Evolutionary conservation across 106 monocot genomes (phyloP), one percentile per base, ranked within the genome.

Genomic region (Acanthochlamys bracteata): DNA sequence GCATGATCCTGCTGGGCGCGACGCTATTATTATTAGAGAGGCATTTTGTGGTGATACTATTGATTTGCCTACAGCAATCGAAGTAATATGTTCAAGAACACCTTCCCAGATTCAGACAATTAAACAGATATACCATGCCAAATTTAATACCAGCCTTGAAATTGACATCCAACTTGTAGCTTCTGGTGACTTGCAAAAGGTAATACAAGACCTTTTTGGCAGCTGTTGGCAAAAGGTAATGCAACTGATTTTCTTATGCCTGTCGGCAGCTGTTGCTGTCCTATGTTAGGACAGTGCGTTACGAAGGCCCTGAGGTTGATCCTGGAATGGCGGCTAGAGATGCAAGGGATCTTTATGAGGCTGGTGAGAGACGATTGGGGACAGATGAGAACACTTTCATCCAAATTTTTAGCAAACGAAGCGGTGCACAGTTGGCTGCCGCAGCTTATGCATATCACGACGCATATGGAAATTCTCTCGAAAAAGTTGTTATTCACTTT

Each of bases 21-120:
- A 93, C 75, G 88, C 93, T 22, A 80, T 75, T 17, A 63, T 88
- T 66, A 57, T 93, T 42, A 69, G 69, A 69, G 56, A 85, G 26
- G 84, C 88, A 25, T 67, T 93, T 23, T 61, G 53, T 66, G 87
- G 78, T 42, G 87, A 85, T 64, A 9, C 21, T 41, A 61, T 79
- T 57, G 79, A 85, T 61, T 20, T 83, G 51, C 68, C 51, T 53
- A 70, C 73, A 66, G 93, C 85, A 42, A 78, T 77, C 42, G 93
- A 93, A 85, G 74, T 93, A 49, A 75, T 93, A 60, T 93, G 93
- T 67, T 93, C 93, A 25, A 67, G 93, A 11, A 85, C 88, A 27
- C 76, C 93, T 47, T 66, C 88, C 0, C 82, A 83, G 73, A 65
- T 93, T 70, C 88, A 93, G 51, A 78, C 56, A 63, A 83, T 88